Conservation (phyloP, 2,329 filamentous ascomycete genomes). For the Botrytis paeoniae region DNA sequence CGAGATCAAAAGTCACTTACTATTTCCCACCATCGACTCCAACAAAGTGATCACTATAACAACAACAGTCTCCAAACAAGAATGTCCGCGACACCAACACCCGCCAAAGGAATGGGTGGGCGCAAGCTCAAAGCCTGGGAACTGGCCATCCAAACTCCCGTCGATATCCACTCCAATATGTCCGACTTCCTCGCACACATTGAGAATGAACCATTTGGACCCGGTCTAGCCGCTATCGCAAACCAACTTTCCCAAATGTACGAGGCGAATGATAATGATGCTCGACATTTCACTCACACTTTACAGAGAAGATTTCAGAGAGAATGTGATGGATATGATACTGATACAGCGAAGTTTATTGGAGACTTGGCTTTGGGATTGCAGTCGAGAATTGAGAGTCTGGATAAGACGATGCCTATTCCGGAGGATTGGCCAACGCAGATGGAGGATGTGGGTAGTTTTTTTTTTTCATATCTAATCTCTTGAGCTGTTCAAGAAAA, state of each 20-base stretch:
- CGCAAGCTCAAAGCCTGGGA: constrained; percentile 6
- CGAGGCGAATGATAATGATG: background rate
- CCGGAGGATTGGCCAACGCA: background rate
- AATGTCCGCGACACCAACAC: background rate
- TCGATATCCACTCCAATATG: background rate
- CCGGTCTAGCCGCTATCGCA: background rate
- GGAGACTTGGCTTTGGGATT: background rate
- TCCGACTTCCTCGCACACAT: background rate
- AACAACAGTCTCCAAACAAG: background rate
- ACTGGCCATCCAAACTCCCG: background rate
- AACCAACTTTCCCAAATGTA: background rate
- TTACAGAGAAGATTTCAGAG: background rate
- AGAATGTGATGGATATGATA: background rate
- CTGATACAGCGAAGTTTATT: background rate
- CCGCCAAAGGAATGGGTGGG: background rate
- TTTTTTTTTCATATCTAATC: background rate
- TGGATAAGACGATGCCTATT: constrained; percentile 1
- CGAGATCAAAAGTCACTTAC: background rate
- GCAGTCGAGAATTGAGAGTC: background rate
- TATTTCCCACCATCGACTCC: background rate
- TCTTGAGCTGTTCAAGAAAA: fast-evolving
- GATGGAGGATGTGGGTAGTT: background rate
- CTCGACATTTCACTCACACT: background rate
- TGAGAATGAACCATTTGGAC: background rate
- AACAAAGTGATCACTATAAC: too few species aligned